Percentiles rank a stretch among this genome's conserved stretches.
Conservation (phyloP, 345 rosid species). For the Balakata baccata region DNA sequence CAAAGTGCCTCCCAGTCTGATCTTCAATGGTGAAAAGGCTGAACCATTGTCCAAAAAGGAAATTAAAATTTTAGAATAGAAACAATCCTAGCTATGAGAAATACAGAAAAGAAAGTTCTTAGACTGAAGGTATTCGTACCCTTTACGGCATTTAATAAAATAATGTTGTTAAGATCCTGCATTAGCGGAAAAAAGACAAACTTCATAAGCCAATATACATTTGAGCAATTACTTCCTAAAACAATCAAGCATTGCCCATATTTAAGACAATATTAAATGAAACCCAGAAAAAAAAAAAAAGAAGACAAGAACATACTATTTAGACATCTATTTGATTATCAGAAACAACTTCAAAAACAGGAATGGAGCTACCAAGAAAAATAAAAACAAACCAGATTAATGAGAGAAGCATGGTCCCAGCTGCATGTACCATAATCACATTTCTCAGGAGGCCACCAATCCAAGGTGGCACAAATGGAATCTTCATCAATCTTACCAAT, state of each 20-base stretch:
- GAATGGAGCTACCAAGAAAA: no score
- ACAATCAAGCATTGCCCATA: background rate
- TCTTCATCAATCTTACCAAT: constrained; percentile 74
- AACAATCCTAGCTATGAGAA: background rate
- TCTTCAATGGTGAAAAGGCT: constrained; percentile 69
- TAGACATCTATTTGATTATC: background rate
- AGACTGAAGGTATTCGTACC: constrained; percentile 33
- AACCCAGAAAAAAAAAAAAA: no score
- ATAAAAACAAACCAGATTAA: constrained; percentile 62
- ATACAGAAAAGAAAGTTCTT: background rate
- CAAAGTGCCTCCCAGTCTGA: constrained; percentile 66
- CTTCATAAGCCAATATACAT: background rate
- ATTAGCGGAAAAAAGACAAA: constrained; percentile 16
- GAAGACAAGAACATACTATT: background rate
- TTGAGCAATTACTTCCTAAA: background rate
- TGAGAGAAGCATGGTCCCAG: constrained; percentile 84
- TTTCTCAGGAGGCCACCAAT: constrained; percentile 99
- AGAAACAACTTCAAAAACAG: background rate
- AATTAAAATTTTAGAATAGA: background rate
- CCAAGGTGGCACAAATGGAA: constrained; percentile 89
- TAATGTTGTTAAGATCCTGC: constrained; percentile 56
- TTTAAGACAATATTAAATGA: background rate
- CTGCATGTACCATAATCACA: constrained; percentile 90
- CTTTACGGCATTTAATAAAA: constrained; percentile 53
- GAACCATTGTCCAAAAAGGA: constrained; percentile 18